Evolutionary conservation across 148 eudicot genomes (phyloP).

Genomic region (Chenopodium berlandieri): DNA sequence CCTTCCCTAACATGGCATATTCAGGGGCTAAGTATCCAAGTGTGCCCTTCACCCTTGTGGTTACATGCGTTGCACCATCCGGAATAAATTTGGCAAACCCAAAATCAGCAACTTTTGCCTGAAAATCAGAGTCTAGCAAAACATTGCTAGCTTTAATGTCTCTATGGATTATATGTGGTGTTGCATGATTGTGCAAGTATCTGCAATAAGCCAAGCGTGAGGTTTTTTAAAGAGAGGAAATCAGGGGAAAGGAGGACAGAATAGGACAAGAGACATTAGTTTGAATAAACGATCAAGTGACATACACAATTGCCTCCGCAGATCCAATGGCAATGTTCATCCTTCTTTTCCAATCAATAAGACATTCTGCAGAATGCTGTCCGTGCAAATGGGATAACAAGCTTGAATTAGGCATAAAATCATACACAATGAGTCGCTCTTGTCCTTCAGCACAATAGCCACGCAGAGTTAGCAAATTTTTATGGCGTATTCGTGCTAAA

Average conservation of each 20-base stretch:
- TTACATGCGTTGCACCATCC: slow-evolving; percentile 70
- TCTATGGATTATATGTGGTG: slow-evolving; percentile 91
- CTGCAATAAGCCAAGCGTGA: slow-evolving; percentile 34
- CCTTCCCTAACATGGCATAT: slow-evolving; percentile 73
- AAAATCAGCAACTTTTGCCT: slow-evolving; percentile 80
- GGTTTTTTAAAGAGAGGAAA: neutral
- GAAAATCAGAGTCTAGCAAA: slow-evolving; percentile 67
- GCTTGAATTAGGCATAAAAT: slow-evolving; percentile 86
- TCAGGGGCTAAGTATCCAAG: slow-evolving; percentile 87
- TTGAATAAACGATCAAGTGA: neutral
- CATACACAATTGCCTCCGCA: slow-evolving; percentile 89
- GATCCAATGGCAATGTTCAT: slow-evolving; percentile 85
- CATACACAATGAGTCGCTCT: slow-evolving; percentile 87
- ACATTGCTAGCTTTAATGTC: slow-evolving; percentile 93
- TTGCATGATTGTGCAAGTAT: slow-evolving; percentile 80
- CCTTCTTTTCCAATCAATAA: slow-evolving; percentile 78
- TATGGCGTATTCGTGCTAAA: slow-evolving; percentile 81
- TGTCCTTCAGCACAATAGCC: slow-evolving; percentile 96
- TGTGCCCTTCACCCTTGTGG: slow-evolving; percentile 67
- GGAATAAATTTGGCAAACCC: slow-evolving; percentile 80
- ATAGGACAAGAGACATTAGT: neutral
- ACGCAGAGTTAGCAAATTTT: slow-evolving; percentile 69
- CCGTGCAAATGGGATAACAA: slow-evolving; percentile 86
- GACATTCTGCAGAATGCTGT: slow-evolving; percentile 77
- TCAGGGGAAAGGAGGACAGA: neutral